These are phyloP conservation scores for Xylaria longipes DNA, from an alignment of 495 filamentous ascomycete genomes.

Conservation along the genomic window DNA sequence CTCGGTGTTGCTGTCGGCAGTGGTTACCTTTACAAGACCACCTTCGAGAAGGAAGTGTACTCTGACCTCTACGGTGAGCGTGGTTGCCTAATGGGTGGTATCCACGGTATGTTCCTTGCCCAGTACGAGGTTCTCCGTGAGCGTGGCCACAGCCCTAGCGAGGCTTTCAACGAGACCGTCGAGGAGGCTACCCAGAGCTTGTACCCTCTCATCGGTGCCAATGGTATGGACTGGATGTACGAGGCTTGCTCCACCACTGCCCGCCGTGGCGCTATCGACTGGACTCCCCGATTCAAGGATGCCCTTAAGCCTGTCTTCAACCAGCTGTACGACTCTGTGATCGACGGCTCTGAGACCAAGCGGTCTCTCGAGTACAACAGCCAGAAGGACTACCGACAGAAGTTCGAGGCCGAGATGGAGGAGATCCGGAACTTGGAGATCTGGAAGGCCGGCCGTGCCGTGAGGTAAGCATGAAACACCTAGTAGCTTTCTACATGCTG, in stretches of 20 bases:
- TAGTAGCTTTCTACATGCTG: background rate
- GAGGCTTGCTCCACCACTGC: conserved; percentile 98
- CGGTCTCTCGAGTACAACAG: conserved; percentile 94
- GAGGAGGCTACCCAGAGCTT: conserved; percentile 98
- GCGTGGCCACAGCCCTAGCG: conserved; percentile 93
- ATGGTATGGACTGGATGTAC: conserved; percentile 99
- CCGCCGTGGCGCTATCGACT: conserved; percentile 97
- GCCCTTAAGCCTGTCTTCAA: conserved; percentile 98
- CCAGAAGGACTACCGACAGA: conserved; percentile 91
- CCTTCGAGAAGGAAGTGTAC: conserved; percentile 99
- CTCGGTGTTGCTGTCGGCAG: conserved; percentile 94
- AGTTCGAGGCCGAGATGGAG: conserved; percentile 94
- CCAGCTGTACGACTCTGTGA: conserved; percentile 90
- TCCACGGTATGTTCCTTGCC: conserved; percentile 99
- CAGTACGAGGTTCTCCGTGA: conserved; percentile 99
- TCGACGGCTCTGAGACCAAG: conserved; percentile 88
- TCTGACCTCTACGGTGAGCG: conserved; percentile 99
- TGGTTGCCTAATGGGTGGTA: conserved; percentile 99
- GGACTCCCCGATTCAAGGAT: conserved; percentile 93
- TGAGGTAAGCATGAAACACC: conserved; percentile 62
- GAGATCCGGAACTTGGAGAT: conserved; percentile 97
- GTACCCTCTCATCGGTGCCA: conserved; percentile 93
- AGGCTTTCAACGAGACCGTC: conserved; percentile 99
- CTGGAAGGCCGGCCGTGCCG: conserved; percentile 98
- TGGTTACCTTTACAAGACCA: conserved; percentile 99